Base-by-base conservation (phyloP, 2,329 filamentous ascomycete genomes). In the Coniella lustricola region DNA sequence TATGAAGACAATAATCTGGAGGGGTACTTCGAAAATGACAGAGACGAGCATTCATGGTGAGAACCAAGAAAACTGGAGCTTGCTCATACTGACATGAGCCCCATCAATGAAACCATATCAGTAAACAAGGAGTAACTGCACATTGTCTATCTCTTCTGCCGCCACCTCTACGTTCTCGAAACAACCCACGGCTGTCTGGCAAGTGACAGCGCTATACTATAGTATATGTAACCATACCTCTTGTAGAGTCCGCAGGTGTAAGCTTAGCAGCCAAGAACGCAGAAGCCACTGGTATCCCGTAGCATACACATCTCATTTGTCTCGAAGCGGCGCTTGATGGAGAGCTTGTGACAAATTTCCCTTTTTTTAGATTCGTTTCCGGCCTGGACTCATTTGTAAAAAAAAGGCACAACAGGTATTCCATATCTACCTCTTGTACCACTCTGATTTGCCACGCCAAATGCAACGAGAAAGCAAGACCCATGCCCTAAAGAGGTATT, bases 381-480 rank as follows among this genome's bases (percentile, higher is more conserved):
- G 67, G 64, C 65, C 64, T 57, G 55, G 54, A 57, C 48, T 58
- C 54, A 49, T 51, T 29, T 55, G 44, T 46, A 17, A 46, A 61
- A 46, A 61, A 39, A 59, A 56, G 56, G 60, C 47, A 57, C 56
- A 29, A 29, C 25, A 60, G 60, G 59, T 62, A 59, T 60, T 29
- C 57, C 46, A 54, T 52, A 58, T 65, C 67, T 65, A 63, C 64
- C 44, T 67, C 57, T 29, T 51, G 50, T 69, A 60, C 60, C 62
- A 62, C 62, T 52, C 48, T 48, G 46, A 56, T 59, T 50, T 62
- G 65, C 67, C 67, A 65, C 67, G 66, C 67, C 67, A 64, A 70
- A 70, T 70, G 67, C 67, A 71, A 70, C 67, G 65, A 68, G 58
- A 68, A 71, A 68, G 64, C 67, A 69, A 68, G 67, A 67, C 67